Evolutionary conservation across 2,329 filamentous ascomycete species (phyloP).

Genomic region (Diaporthe aspalathi): DNA sequence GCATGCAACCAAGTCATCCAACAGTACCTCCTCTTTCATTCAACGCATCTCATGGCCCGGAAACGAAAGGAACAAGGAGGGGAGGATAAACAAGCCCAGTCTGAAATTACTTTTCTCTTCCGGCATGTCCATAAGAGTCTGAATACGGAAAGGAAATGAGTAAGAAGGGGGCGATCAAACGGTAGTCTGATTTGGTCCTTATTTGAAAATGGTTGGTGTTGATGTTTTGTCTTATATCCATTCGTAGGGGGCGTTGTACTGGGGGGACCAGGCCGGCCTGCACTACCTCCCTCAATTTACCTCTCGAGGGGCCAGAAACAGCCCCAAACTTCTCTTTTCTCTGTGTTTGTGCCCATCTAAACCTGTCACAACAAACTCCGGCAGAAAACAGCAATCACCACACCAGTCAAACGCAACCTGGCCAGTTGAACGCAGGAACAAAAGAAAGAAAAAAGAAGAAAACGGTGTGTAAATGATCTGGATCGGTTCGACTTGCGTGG

Average conservation of each 20-base stretch:
- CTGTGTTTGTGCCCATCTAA: conserved; percentile 23
- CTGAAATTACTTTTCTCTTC: conserved; percentile 7
- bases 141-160: not conserved
- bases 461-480: not conserved
- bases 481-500: conserved; percentile 29
- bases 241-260: not conserved
- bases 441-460: conserved; percentile 15
- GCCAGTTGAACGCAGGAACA: conserved; percentile 17
- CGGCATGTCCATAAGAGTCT: conserved; percentile 24
- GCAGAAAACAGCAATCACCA: not conserved
- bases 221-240: conserved; percentile 25
- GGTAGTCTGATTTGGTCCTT: conserved; percentile 10
- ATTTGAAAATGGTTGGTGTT: not conserved
- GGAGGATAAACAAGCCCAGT: not conserved
- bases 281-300: not conserved
- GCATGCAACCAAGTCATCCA: conserved; percentile 26
- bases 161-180: not conserved
- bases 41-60: not conserved
- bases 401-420: not conserved
- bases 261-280: not conserved
- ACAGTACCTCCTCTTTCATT: conserved; percentile 6
- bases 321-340: not conserved
- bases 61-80: not conserved
- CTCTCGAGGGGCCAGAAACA: not conserved
- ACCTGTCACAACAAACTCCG: conserved; percentile 28